phyloP scores from a whole-genome alignment of 306 rosid genomes.

The Hippophae rhamnoides region DNA sequence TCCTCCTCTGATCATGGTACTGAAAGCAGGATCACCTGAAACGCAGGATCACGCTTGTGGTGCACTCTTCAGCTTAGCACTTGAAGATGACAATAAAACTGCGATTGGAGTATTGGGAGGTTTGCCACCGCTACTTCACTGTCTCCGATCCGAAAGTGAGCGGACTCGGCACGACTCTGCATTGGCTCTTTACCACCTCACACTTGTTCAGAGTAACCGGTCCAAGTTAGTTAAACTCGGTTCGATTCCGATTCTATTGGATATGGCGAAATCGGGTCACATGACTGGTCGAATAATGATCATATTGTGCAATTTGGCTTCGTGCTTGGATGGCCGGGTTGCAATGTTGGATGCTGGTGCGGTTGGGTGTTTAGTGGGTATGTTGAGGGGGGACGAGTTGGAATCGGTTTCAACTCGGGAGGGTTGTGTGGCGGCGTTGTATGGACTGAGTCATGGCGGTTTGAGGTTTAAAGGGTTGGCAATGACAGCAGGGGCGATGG shows the following conservation, averaged over 20 bases:
- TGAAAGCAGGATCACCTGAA: slow-evolving; percentile 55
- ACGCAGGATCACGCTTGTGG: slow-evolving; percentile 81
- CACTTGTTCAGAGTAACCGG: slow-evolving; percentile 68
- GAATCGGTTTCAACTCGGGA: slow-evolving; percentile 34
- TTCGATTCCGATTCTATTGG: slow-evolving; percentile 38
- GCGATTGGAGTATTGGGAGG: slow-evolving; percentile 88
- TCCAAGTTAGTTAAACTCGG: slow-evolving; percentile 64
- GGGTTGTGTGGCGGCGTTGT: slow-evolving; percentile 52
- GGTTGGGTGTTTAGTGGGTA: slow-evolving; percentile 50
- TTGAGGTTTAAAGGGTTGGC: slow-evolving; percentile 77
- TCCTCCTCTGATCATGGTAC: slow-evolving; percentile 58
- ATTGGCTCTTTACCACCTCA: slow-evolving; percentile 64
- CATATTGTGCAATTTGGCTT: slow-evolving; percentile 46
- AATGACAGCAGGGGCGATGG: slow-evolving; percentile 36
- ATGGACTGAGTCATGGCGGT: slow-evolving; percentile 59
- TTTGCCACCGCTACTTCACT: slow-evolving; percentile 50
- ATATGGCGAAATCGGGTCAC: slow-evolving; percentile 53
- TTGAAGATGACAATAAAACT: slow-evolving; percentile 62
- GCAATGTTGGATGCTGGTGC: slow-evolving; percentile 68
- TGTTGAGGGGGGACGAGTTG: slow-evolving; percentile 22
- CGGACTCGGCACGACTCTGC: slow-evolving; percentile 78
- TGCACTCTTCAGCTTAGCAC: slow-evolving; percentile 73
- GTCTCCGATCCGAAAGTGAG: slow-evolving; percentile 53
- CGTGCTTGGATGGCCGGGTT: slow-evolving; percentile 56
- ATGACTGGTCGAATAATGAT: slow-evolving; percentile 43